Base-by-base conservation (phyloP, 306 rosid genomes). In the Sindora glabra region DNA sequence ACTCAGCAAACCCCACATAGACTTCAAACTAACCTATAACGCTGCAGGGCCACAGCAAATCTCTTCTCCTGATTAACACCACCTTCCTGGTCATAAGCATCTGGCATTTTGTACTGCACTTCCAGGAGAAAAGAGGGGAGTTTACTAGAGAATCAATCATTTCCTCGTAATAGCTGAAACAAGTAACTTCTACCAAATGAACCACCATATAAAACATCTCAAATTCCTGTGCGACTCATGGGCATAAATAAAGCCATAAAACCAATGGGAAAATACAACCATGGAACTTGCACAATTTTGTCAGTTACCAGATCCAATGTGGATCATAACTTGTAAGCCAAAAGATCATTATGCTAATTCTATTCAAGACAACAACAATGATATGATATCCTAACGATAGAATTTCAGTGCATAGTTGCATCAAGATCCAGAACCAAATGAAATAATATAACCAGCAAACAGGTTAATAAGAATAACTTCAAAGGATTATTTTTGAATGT, bases 71-170 rank as follows among this genome's bases (percentile, higher is more conserved):
- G 97, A 68, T 72, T 82, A 68, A 89, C 81, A n/a, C 65, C 84
- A 21, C 95, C 92, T 8, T 89, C 95, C 56, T 77, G 75, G 69
- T 92, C 99, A 76, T 89, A 89, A 39, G 99, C 99, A 0, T 92
- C 95, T 0, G 99, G 96, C 82, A 92, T 88, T 72, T 90, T 82
- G 66, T 92, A 92, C 96, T 91, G 91, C 72, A 60, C 72, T 76
- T 62, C 17, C 70, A 73, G 61, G 54, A 65, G 23, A 64, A 44
- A 22, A 44, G 41, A 49, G 5, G 53, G 42, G 49, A 55, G 53
- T 51, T 59, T 21, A 65, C 68, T 37, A 12, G 12, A 29, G 45
- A 17, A n/a, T 48, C 13, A 50, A 11, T 25, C 18, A 10, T 21
- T 29, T 15, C 48, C 23, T 26, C 36, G 12, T 14, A 4, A 32